Evolutionary conservation across 2,329 filamentous ascomycete genomes (phyloP).

Genomic region (Talaromyces sp.): DNA sequence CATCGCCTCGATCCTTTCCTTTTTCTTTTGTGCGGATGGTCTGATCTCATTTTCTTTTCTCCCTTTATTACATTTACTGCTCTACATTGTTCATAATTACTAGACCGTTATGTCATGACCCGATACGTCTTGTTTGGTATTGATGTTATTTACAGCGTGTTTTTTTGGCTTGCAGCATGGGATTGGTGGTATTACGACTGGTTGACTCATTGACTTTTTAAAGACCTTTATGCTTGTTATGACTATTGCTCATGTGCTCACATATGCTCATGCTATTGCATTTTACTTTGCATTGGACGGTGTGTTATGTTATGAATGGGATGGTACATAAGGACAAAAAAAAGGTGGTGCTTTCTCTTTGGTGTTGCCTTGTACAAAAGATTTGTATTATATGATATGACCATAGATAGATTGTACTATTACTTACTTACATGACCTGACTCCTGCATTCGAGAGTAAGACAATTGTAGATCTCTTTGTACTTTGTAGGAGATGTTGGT

Average conservation of each 20-base stretch:
- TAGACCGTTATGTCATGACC: conserved; percentile 12
- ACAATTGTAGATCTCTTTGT: background rate
- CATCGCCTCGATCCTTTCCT: conserved; percentile 12
- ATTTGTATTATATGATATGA: conserved; percentile 7
- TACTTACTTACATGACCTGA: background rate
- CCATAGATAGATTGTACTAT: conserved; percentile 11
- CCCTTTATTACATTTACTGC: background rate
- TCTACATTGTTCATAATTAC: conserved; percentile 4
- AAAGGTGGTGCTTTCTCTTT: background rate
- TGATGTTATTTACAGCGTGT: conserved; percentile 10
- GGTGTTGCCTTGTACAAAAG: background rate
- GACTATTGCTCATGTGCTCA: background rate
- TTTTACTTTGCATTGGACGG: conserved; percentile 5
- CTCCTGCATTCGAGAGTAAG: background rate
- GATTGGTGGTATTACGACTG: background rate
- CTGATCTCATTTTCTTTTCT: conserved; percentile 1
- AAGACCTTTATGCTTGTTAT: conserved; percentile 5
- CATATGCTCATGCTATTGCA: background rate
- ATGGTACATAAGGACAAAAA: background rate
- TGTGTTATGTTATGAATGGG: conserved; percentile 1
- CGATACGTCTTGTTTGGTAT: conserved; percentile 4
- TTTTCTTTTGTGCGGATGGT: background rate
- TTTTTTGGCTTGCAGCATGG: background rate
- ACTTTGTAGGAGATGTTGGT: too few species aligned
- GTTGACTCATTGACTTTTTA: too few species aligned